Conservation (phyloP, 805 yeast genomes). For the Candida nemodendra region DNA sequence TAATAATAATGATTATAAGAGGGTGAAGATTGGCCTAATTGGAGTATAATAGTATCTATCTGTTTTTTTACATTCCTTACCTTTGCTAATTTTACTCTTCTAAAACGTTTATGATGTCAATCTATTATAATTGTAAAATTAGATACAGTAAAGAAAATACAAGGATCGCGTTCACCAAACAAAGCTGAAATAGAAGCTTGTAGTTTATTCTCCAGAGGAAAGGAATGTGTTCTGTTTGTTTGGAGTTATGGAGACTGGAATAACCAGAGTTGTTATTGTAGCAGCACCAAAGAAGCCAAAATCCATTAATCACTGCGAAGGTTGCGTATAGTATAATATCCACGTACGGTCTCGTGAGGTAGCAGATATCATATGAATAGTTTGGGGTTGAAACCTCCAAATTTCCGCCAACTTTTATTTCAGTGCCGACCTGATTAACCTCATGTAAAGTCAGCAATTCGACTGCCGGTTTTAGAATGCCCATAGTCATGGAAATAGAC, state of each 20-base stretch:
- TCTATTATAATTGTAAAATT: too few species aligned
- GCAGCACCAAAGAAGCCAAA: slow-evolving; percentile 12
- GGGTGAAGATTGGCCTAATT: too few species aligned
- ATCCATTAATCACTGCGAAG: slow-evolving; percentile 31
- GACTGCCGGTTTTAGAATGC: slow-evolving; percentile 79
- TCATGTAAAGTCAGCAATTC: slow-evolving; percentile 66
- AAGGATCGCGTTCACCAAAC: slow-evolving; percentile 7
- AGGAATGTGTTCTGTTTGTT: background rate
- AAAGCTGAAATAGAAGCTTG: slow-evolving; percentile 6
- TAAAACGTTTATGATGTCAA: too few species aligned
- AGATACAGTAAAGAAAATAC: too few species aligned
- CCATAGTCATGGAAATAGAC: slow-evolving; percentile 91
- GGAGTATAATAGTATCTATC: too few species aligned
- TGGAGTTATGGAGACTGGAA: slow-evolving; percentile 8
- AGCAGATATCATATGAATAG: slow-evolving; percentile 43
- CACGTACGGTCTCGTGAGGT: slow-evolving; percentile 44
- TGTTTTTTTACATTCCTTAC: too few species aligned
- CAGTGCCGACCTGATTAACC: slow-evolving; percentile 1
- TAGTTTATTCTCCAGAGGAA: slow-evolving; percentile 2
- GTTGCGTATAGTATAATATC: slow-evolving; percentile 39
- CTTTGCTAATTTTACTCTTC: too few species aligned
- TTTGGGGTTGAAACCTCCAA: slow-evolving; percentile 8
- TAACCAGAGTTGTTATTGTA: slow-evolving; percentile 3
- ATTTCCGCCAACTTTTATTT: slow-evolving; percentile 6
- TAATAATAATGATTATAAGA: too few species aligned